Evolutionary conservation across 306 rosid genomes (phyloP).

Genomic region (Vachellia pachyceras): DNA sequence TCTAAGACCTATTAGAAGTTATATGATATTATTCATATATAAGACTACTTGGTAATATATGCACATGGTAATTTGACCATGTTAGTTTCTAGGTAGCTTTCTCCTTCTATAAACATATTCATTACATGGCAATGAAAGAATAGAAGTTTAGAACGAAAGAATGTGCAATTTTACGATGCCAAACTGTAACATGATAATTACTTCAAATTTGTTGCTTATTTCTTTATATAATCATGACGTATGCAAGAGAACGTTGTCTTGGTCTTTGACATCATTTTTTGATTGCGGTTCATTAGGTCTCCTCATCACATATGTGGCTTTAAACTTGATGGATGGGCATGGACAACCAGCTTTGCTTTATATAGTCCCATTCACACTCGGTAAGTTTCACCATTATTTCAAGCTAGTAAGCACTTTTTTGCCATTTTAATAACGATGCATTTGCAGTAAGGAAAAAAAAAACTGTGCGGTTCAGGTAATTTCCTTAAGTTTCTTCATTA

Average conservation of each 20-base stretch:
- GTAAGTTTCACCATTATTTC: constrained; percentile 52
- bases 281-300: constrained; percentile 64
- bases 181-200: background rate
- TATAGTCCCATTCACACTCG: constrained; percentile 95
- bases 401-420: background rate
- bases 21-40: background rate
- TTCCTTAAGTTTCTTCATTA: background rate
- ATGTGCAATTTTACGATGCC: background rate
- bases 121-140: constrained; percentile 2
- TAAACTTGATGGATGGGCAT: constrained; percentile 99
- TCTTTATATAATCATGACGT: constrained; percentile 3
- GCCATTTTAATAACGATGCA: background rate
- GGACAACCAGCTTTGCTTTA: constrained; percentile 98
- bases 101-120: constrained; percentile 1
- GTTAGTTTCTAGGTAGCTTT: background rate
- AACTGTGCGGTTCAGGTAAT: background rate
- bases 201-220: constrained; percentile 14
- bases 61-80: constrained; percentile 1
- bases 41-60: background rate
- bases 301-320: constrained; percentile 88
- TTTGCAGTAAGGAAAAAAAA: background rate
- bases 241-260: no score
- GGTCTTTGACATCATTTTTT: no score
- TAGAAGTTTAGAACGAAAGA: background rate
- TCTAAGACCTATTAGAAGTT: constrained; percentile 15